Evolutionary conservation across 1,139 yeast genomes (phyloP), one percentile per base, ranked within the genome.

Genomic region (Taphrina sp.): DNA sequence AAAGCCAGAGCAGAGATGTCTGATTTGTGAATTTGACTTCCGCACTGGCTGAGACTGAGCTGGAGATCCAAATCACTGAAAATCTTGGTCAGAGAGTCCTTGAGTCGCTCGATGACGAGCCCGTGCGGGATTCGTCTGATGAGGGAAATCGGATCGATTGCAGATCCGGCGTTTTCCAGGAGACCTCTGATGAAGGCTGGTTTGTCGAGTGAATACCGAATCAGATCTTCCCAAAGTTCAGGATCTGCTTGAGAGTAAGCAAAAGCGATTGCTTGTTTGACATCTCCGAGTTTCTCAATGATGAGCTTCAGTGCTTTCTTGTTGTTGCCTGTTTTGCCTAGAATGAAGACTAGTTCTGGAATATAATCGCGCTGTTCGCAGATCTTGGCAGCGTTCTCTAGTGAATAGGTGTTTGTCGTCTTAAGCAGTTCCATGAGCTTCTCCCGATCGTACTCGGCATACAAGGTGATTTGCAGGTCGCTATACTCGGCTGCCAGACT

Each of bases 321-420:
- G 59, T 83, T 81, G 62, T 86, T 86, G 1, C 98, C 98, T 28
- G 86, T 82, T 64, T 81, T 81, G 5, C 96, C 95, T 61, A 88
- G 76, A 34, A 92, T 70, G 64, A 81, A 89, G 0, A 92, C 95
- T 49, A 88, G 73, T 65, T 90, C 97, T 46, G 83, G 81, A 31
- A 75, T 76, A 47, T 75, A 74, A 0, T 74, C 75, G 42, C 76
- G 74, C 8, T 68, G 59, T 58, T 82, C 82, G 64, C 95, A 87
- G 0, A 83, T 68, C 7, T 71, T 68, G 17, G 88, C 79, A 0
- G 96, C 95, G n/a, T 67, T 65, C 51, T 81, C 86, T 39, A 88
- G 77, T 61, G 85, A 79, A 69, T 89, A 92, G 59, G 81, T 75
- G 57, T 74, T 76, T 28, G 61, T 61, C 60, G 73, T 71, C 52